Percentiles rank a stretch among this genome's conserved stretches.
These are phyloP conservation scores for Sporothrix pallida DNA, from an alignment of 2,329 filamentous ascomycete genomes.

Conservation along the genomic window DNA sequence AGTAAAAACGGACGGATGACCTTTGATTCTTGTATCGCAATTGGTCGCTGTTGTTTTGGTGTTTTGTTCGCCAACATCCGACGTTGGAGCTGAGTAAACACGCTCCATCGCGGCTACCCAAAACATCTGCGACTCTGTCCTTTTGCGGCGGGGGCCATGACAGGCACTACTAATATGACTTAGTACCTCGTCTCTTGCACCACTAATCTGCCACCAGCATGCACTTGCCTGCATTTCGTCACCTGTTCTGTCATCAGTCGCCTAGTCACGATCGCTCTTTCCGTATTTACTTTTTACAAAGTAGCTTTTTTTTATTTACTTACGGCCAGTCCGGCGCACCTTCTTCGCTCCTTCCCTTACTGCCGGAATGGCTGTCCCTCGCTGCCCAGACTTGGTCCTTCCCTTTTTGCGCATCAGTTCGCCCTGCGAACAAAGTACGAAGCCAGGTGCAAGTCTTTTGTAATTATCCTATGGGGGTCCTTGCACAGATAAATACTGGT, in stretches of 20 bases:
- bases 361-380: conserved; percentile 19
- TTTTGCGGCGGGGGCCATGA: conserved; percentile 14
- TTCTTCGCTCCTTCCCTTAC: background rate
- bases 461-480: no score
- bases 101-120: conserved; percentile 3
- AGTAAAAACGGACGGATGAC: no score
- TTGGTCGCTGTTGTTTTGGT: conserved; percentile 6
- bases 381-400: background rate
- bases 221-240: conserved; percentile 1
- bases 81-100: conserved; percentile 29
- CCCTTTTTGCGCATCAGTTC: background rate
- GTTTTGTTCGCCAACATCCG: conserved; percentile 8
- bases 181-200: background rate
- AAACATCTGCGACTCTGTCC: conserved; percentile 10
- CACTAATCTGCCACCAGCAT: conserved; percentile 16
- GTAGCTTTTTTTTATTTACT: conserved; percentile 1
- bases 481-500: no score
- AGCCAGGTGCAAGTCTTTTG: background rate
- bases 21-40: background rate
- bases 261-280: conserved; percentile 7
- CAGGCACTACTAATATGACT: background rate
- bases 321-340: no score
- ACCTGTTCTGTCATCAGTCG: background rate
- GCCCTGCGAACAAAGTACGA: background rate
- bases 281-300: background rate